phyloP scores from a whole-genome alignment of 2,329 filamentous ascomycete species.

The Reticulascus tulasneorum region DNA sequence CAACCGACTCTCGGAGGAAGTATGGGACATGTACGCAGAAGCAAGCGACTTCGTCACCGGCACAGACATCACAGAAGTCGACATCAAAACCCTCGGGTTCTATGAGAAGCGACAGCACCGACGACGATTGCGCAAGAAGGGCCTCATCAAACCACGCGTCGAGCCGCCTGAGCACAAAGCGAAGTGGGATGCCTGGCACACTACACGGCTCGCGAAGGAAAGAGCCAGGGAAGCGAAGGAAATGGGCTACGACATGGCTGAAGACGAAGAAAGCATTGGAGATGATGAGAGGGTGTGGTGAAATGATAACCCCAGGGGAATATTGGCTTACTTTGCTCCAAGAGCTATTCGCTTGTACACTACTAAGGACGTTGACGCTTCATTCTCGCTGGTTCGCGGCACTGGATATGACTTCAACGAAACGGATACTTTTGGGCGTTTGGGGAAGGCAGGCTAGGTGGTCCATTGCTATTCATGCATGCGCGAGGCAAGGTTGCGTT shows the following conservation, averaged over 20 bases:
- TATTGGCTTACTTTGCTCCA: too few relatives aligned
- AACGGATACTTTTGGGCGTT: too few relatives aligned
- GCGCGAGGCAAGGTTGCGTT: too few relatives aligned
- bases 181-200: conserved; percentile 42
- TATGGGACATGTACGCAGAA: conserved; percentile 45
- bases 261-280: conserved; percentile 28
- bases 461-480: too few relatives aligned
- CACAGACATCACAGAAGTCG: conserved; percentile 38
- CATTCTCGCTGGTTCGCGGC: too few relatives aligned
- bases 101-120: conserved; percentile 44
- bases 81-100: conserved; percentile 40
- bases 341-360: too few relatives aligned
- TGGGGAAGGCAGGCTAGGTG: too few relatives aligned
- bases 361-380: too few relatives aligned
- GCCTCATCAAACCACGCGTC: conserved; percentile 32
- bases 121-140: conserved; percentile 47
- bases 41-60: conserved; percentile 40
- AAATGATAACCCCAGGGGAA: conserved; percentile 4
- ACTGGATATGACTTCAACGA: too few relatives aligned
- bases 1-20: conserved; percentile 35
- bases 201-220: conserved; percentile 35
- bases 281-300: conserved; percentile 25
- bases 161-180: conserved; percentile 36
- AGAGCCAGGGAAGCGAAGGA: conserved; percentile 33
- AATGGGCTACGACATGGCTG: conserved; percentile 33